Conservation (phyloP, 805 yeast genomes). For the Starmerella stellata region DNA sequence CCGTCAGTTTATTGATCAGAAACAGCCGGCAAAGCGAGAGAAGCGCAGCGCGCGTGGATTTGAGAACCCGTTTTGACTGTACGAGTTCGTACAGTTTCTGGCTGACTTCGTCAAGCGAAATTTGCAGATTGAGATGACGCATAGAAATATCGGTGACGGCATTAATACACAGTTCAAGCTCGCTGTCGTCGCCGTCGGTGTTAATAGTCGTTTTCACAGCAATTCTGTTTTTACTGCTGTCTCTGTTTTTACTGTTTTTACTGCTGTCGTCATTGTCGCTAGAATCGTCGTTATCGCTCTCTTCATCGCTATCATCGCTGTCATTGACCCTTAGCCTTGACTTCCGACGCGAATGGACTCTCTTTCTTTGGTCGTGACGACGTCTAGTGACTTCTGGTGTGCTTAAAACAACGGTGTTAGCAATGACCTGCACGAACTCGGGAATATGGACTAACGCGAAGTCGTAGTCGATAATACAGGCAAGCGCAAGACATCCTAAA, state of each 20-base stretch:
- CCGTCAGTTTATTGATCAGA: constrained; percentile 55
- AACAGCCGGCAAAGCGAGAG: constrained; percentile 73
- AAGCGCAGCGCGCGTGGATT: constrained; percentile 61
- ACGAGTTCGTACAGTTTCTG: neutral
- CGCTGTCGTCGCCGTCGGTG: constrained; percentile 22
- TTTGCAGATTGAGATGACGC: neutral
- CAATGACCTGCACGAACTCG: neutral
- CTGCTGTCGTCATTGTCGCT: no score
- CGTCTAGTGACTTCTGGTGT: no score
- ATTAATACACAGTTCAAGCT: constrained; percentile 1
- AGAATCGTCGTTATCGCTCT: no score
- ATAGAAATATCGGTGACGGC: constrained; percentile 22
- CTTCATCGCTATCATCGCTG: no score
- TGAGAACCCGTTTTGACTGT: constrained; percentile 24
- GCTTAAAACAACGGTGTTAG: no score
- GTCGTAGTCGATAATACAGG: constrained; percentile 31
- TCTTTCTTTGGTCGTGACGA: no score
- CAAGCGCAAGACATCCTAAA: constrained; percentile 57
- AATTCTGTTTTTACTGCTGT: no score
- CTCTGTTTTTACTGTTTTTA: no score
- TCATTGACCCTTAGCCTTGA: no score
- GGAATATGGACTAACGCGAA: constrained; percentile 6
- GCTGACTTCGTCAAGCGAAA: neutral
- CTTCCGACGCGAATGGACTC: no score
- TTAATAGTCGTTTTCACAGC: no score